phyloP scores from a whole-genome alignment of 805 yeast genomes.

The Tetrapisispora taiwanensis region DNA sequence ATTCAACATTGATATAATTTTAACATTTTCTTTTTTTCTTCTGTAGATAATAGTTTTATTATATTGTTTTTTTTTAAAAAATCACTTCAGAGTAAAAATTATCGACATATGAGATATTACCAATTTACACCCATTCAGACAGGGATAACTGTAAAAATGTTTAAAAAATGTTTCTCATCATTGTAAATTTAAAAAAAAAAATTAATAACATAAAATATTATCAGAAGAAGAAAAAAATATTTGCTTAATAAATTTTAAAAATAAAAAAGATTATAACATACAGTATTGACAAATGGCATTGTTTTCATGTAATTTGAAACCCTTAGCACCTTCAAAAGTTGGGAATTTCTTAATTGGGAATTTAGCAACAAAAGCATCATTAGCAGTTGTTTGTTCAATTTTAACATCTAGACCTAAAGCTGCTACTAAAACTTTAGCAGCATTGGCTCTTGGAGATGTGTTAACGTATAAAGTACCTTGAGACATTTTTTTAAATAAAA shows the following conservation, averaged over 20 bases:
- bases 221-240: too few relatives aligned
- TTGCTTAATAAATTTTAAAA: not conserved
- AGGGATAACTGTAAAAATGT: conserved; percentile 30
- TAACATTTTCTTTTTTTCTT: too few relatives aligned
- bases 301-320: conserved; percentile 60
- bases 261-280: conserved; percentile 11
- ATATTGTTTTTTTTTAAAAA: not conserved
- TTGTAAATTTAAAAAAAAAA: conserved; percentile 4
- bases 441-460: conserved; percentile 18
- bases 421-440: conserved; percentile 42
- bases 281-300: conserved; percentile 51
- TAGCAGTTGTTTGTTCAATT: conserved; percentile 25
- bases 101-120: conserved; percentile 28
- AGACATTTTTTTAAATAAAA: conserved; percentile 40
- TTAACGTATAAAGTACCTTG: conserved; percentile 53
- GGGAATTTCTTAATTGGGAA: conserved; percentile 64
- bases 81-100: conserved; percentile 20
- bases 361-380: conserved; percentile 29
- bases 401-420: conserved; percentile 51
- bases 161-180: conserved; percentile 27
- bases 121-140: conserved; percentile 30
- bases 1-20: too few relatives aligned
- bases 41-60: not conserved
- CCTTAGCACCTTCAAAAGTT: conserved; percentile 64
- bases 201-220: too few relatives aligned